These are phyloP conservation scores for Peltaster fructicola DNA, from an alignment of 2,329 filamentous ascomycete species.

Conservation along the genomic window DNA sequence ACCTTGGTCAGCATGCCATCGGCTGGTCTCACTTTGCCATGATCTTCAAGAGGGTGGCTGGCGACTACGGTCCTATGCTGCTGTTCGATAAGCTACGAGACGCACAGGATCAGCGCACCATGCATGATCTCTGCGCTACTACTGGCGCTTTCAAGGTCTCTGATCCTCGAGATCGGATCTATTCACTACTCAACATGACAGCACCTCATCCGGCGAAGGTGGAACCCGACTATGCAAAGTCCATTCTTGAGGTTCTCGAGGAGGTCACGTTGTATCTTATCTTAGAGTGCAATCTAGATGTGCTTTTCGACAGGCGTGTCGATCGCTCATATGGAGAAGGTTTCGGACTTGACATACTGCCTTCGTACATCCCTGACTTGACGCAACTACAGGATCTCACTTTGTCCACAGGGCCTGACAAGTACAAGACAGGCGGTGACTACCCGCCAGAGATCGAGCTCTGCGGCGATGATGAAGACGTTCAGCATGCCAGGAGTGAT, in stretches of 20 bases:
- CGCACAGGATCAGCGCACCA: conserved; percentile 1
- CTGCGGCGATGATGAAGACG: too few relatives aligned
- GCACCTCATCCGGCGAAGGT: conserved; percentile 2
- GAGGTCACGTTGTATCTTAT: conserved; percentile 9
- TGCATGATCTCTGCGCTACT: conserved; percentile 5
- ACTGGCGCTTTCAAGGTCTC: conserved; percentile 7
- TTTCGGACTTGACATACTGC: conserved; percentile 2
- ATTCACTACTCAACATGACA: conserved; percentile 7
- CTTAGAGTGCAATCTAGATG: conserved; percentile 7
- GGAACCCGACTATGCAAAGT: conserved; percentile 7
- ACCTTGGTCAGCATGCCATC: conserved; percentile 9
- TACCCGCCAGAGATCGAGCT: conserved; percentile 1
- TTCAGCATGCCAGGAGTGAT: too few relatives aligned
- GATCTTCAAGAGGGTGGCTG: conserved; percentile 7
- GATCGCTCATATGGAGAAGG: conserved; percentile 2
- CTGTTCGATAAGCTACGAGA: conserved; percentile 7
- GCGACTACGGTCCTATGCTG: conserved; percentile 4
- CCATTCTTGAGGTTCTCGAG: conserved; percentile 7
- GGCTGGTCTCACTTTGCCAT: conserved; percentile 7
- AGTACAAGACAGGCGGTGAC: conserved; percentile 7
- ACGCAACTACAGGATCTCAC: conserved; percentile 1
- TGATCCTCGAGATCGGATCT: conserved; percentile 9
- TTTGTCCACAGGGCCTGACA: conserved; percentile 3
- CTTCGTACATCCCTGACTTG: conserved; percentile 6
- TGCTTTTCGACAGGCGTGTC: conserved; percentile 7